A percentile compares a stretch with the other conserved stretches of the same genome.
Conservation (phyloP, 306 rosid genomes). For the Quercus aquifolioides region DNA sequence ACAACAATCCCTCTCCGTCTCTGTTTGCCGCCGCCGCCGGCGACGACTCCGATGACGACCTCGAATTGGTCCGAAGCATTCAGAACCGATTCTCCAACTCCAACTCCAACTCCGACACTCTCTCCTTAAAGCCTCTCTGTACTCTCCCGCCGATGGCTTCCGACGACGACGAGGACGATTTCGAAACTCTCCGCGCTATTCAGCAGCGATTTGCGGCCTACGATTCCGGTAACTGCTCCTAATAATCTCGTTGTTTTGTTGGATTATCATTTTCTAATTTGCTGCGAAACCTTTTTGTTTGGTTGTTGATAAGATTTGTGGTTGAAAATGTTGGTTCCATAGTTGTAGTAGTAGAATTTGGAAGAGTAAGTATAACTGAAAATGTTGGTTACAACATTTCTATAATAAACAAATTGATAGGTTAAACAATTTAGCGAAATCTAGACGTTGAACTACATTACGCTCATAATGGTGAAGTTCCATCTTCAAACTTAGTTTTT, state of each 20-base stretch:
- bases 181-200: slow-evolving; percentile 56
- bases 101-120: slow-evolving; percentile 24
- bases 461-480: no score
- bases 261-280: no score
- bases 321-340: no score
- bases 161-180: slow-evolving; percentile 69
- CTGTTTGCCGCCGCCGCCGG: neutral
- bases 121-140: slow-evolving; percentile 27
- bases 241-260: neutral
- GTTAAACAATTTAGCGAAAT: no score
- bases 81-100: slow-evolving; percentile 40
- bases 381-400: no score
- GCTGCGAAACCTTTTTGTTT: no score
- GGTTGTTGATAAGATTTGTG: no score
- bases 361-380: no score
- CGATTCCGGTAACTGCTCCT: slow-evolving; percentile 33
- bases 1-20: neutral
- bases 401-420: no score
- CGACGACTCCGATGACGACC: slow-evolving; percentile 29
- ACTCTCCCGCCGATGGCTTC: slow-evolving; percentile 34
- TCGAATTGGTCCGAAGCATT: slow-evolving; percentile 45
- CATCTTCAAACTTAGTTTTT: no score
- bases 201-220: slow-evolving; percentile 52
- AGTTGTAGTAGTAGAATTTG: no score
- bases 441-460: no score